Evolutionary conservation across 2,329 filamentous ascomycete species (phyloP).

Genomic region (Cordyceps fumosorosea): DNA sequence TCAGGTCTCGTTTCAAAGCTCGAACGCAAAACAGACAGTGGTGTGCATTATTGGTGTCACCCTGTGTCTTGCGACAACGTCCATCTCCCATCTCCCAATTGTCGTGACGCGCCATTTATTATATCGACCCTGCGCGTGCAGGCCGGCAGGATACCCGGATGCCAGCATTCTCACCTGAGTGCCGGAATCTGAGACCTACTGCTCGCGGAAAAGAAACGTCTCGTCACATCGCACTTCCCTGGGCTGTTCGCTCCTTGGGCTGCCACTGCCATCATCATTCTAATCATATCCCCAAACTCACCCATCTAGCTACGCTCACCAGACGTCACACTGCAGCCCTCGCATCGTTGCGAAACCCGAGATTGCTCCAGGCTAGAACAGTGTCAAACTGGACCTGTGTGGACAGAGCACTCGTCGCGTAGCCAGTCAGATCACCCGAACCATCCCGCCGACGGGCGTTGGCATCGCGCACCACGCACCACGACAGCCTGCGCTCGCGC

Average conservation of each 20-base stretch:
- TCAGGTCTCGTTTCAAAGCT: background rate
- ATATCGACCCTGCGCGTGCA: background rate
- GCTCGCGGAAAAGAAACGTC: background rate
- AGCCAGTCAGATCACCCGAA: background rate
- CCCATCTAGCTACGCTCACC: background rate
- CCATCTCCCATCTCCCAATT: background rate
- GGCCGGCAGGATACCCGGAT: background rate
- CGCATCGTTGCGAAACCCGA: slow-evolving; percentile 8
- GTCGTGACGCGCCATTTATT: background rate
- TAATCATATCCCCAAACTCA: background rate
- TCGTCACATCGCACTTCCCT: background rate
- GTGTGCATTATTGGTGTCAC: background rate
- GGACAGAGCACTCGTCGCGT: background rate
- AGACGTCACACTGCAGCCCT: slow-evolving; percentile 7
- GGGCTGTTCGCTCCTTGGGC: background rate
- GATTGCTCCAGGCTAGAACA: slow-evolving; percentile 4
- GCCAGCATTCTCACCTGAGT: background rate
- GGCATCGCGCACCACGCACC: background rate
- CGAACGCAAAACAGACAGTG: background rate
- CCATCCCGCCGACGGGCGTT: background rate
- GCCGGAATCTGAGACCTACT: slow-evolving; percentile 1
- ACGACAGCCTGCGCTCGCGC: background rate
- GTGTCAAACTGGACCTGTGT: background rate
- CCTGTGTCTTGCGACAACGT: background rate
- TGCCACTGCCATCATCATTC: background rate